These are phyloP conservation scores for Magnolia sinica DNA, from an alignment of 164 flowering plant species.

Conservation along the genomic window DNA sequence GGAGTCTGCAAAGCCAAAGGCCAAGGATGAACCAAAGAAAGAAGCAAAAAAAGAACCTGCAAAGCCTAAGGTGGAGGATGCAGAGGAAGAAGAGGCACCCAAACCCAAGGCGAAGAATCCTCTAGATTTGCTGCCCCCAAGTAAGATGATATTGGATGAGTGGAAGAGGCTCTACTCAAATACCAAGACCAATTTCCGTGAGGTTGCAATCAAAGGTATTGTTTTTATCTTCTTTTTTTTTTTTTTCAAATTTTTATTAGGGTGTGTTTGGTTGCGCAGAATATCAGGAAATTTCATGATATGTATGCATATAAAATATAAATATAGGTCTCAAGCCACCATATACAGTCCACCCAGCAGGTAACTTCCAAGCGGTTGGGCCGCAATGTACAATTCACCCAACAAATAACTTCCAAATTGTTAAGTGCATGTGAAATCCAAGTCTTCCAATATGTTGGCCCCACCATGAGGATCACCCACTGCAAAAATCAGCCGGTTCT, in stretches of 20 bases:
- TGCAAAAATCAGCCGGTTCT: no score
- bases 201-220: conserved; percentile 93
- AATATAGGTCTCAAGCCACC: no score
- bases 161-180: conserved; percentile 94
- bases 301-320: no score
- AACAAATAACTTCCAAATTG: no score
- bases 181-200: conserved; percentile 71
- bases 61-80: conserved; percentile 21
- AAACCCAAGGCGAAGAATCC: conserved; percentile 93
- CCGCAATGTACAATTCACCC: no score
- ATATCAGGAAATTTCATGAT: no score
- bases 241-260: conserved; percentile 6
- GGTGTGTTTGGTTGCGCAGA: no score
- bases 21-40: conserved; percentile 43
- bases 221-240: not conserved
- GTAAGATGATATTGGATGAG: conserved; percentile 54
- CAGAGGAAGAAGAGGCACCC: conserved; percentile 78
- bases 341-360: no score
- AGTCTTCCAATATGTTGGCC: no score
- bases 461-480: no score
- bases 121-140: conserved; percentile 71
- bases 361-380: no score
- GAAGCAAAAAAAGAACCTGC: conserved; percentile 34
- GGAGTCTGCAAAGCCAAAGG: conserved; percentile 36
- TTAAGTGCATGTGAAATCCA: no score